phyloP scores from a whole-genome alignment of 139 green algal species.

The Asterochloris erici region DNA sequence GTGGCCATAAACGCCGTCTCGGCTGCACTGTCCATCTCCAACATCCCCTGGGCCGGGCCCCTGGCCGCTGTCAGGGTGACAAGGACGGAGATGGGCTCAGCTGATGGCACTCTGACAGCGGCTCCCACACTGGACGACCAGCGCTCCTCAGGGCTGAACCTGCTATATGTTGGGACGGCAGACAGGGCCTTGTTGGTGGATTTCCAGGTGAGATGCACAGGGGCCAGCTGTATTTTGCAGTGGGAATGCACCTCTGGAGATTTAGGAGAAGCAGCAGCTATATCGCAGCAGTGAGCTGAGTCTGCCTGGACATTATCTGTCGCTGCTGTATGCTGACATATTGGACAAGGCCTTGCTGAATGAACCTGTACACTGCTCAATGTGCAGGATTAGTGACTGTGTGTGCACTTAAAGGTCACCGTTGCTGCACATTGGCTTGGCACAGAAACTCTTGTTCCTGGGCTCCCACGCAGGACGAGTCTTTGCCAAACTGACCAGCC shows the following conservation, averaged over 20 bases:
- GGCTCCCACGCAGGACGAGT: too few relatives aligned
- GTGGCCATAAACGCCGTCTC: constrained; percentile 76
- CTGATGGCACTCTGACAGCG: not conserved
- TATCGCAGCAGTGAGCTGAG: not conserved
- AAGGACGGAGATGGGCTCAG: not conserved
- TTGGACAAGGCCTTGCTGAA: not conserved
- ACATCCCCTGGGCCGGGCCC: constrained; percentile 70
- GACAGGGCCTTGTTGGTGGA: constrained; percentile 58
- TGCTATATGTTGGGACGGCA: constrained; percentile 60
- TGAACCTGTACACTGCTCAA: not conserved
- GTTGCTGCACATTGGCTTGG: too few relatives aligned
- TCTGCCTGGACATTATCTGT: not conserved
- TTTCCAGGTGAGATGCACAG: constrained; percentile 31
- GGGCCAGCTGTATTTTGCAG: too few relatives aligned
- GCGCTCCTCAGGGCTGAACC: constrained; percentile 20
- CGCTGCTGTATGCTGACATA: not conserved
- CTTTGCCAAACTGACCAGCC: too few relatives aligned
- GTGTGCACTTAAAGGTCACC: too few relatives aligned
- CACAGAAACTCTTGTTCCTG: too few relatives aligned
- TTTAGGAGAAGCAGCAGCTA: too few relatives aligned
- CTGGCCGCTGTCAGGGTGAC: constrained; percentile 51
- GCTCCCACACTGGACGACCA: not conserved
- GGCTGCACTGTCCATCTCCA: constrained; percentile 53
- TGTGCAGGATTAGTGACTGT: not conserved
- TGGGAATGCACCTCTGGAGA: not conserved